phyloP scores from a whole-genome alignment of 1,284 basidiomycete species.

The Athelia sp. region DNA sequence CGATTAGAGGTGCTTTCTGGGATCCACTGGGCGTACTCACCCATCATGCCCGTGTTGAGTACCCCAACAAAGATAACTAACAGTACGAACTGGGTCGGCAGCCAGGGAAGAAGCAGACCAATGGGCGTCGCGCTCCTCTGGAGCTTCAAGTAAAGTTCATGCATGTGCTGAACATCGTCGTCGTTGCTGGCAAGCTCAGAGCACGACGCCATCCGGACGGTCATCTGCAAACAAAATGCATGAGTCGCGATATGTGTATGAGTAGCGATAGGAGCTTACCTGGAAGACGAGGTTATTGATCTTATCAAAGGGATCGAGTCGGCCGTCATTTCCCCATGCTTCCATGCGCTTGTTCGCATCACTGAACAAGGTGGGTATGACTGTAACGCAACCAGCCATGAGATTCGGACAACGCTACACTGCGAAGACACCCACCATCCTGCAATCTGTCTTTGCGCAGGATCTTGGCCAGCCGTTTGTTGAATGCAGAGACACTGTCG shows the following conservation, averaged over 20 bases:
- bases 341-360: constrained; percentile 25
- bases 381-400: constrained; percentile 11
- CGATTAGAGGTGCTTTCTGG: neutral
- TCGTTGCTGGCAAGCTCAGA: too few relatives aligned
- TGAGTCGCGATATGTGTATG: too few relatives aligned
- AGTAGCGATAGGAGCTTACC: constrained; percentile 11
- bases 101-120: constrained; percentile 31
- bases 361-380: constrained; percentile 24
- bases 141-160: constrained; percentile 23
- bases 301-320: constrained; percentile 29
- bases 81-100: constrained; percentile 25
- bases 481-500: constrained; percentile 10
- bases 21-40: constrained; percentile 12
- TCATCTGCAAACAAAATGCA: too few relatives aligned
- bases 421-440: constrained; percentile 12
- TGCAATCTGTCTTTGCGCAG: constrained; percentile 18
- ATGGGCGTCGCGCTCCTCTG: constrained; percentile 29
- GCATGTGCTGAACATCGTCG: constrained; percentile 8
- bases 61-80: constrained; percentile 28
- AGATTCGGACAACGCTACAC: neutral
- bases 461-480: constrained; percentile 15
- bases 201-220: too few relatives aligned
- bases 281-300: constrained; percentile 34
- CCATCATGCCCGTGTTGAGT: constrained; percentile 27
- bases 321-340: constrained; percentile 25